A percentile compares a stretch with the other conserved stretches of the same genome.
These are phyloP conservation scores for Phaeosphaeria sp. DNA, from an alignment of 2,329 filamentous ascomycete genomes.

Conservation along the genomic window DNA sequence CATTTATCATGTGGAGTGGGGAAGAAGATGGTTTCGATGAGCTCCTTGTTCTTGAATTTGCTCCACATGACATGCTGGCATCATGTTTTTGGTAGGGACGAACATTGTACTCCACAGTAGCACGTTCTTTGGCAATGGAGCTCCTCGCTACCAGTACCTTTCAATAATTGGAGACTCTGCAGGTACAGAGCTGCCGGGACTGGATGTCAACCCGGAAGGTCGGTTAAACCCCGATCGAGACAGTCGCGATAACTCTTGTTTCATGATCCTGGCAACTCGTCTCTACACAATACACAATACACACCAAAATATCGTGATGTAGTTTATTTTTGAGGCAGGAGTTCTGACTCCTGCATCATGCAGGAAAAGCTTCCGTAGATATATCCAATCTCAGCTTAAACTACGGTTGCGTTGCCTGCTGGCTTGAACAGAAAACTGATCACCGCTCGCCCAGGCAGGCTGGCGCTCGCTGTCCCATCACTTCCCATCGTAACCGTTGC, in stretches of 20 bases:
- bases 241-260: background rate
- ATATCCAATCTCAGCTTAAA: background rate
- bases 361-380: background rate
- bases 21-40: background rate
- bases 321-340: too few relatives aligned
- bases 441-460: slow-evolving; percentile 32
- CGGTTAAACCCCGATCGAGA: background rate
- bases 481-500: slow-evolving; percentile 20
- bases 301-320: background rate
- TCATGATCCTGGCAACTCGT: background rate
- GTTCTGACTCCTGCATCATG: background rate
- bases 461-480: slow-evolving; percentile 31
- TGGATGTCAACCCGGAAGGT: background rate
- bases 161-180: background rate
- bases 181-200: background rate
- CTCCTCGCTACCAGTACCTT: background rate
- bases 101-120: background rate
- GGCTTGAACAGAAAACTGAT: slow-evolving; percentile 32
- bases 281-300: too few relatives aligned
- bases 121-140: background rate
- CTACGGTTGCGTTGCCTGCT: slow-evolving; percentile 9
- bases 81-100: background rate
- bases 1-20: background rate
- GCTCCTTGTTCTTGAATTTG: background rate
- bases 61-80: background rate